Evolutionary conservation across 164 flowering plant genomes (phyloP).

Genomic region (Nelumbo lutea): DNA sequence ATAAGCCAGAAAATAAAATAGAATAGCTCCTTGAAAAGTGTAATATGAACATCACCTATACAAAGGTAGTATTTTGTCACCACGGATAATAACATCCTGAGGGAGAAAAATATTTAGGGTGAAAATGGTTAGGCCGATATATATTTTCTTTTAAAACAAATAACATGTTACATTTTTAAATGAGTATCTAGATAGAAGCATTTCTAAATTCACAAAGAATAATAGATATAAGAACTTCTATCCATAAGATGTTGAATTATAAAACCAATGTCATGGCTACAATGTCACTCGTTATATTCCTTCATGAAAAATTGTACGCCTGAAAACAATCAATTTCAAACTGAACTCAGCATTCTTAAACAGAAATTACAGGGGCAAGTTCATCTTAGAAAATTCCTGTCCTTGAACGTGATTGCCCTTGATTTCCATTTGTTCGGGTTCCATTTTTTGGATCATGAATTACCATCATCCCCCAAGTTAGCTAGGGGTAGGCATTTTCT

Average conservation of each 20-base stretch:
- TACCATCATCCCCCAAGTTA: too few species aligned
- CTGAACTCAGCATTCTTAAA: neutral
- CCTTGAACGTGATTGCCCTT: neutral
- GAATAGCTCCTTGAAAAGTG: neutral
- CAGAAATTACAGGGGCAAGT: neutral
- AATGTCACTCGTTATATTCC: neutral
- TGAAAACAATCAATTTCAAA: neutral
- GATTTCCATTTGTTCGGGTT: too few species aligned
- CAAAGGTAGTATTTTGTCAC: slow-evolving; percentile 64
- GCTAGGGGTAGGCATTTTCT: too few species aligned
- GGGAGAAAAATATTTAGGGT: neutral
- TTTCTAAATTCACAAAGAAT: neutral
- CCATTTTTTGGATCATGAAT: too few species aligned
- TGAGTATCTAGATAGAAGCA: neutral
- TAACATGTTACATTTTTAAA: neutral
- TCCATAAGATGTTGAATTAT: neutral
- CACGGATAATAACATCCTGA: slow-evolving; percentile 83
- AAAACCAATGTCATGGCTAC: neutral
- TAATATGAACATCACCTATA: slow-evolving; percentile 58
- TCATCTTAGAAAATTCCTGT: neutral
- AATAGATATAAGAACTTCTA: neutral
- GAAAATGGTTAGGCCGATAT: slow-evolving; percentile 1
- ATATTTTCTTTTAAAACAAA: neutral
- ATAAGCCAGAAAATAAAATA: neutral
- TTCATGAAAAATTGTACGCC: neutral